These are phyloP conservation scores for Ophiostoma sp. DNA, from an alignment of 2,329 filamentous ascomycete species.

Conservation along the genomic window DNA sequence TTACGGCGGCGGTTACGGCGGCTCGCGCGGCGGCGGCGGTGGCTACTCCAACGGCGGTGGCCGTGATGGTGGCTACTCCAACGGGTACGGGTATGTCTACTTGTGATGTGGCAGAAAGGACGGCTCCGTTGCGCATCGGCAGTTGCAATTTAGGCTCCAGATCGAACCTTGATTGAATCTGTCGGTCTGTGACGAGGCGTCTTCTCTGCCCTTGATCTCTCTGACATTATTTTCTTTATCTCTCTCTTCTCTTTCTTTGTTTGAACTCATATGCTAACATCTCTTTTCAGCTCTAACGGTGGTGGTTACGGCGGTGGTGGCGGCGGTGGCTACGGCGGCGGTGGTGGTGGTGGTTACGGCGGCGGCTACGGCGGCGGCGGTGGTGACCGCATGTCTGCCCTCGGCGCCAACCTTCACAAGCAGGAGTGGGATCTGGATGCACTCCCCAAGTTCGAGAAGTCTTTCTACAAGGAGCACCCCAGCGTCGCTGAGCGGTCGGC, in stretches of 20 bases:
- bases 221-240: not conserved
- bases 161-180: not conserved
- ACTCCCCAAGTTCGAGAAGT: conserved; percentile 97
- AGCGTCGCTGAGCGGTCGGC: conserved; percentile 72
- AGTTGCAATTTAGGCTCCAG: not conserved
- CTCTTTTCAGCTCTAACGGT: conserved; percentile 11
- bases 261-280: not conserved
- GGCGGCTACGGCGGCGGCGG: conserved; percentile 52
- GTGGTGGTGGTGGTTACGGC: conserved; percentile 45
- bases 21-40: conserved; percentile 11
- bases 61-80: conserved; percentile 52
- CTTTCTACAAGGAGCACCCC: conserved; percentile 95
- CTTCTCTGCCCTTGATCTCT: not conserved
- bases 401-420: conserved; percentile 82
- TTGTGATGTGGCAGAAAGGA: not conserved
- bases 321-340: conserved; percentile 34
- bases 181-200: not conserved
- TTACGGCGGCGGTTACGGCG: conserved; percentile 44
- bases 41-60: conserved; percentile 37
- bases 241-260: not conserved
- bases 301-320: conserved; percentile 42
- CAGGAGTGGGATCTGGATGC: conserved; percentile 81
- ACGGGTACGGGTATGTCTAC: conserved; percentile 33
- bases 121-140: not conserved
- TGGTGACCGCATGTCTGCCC: conserved; percentile 89